These are phyloP conservation scores for Astrocystis sublimbata DNA, from an alignment of 495 filamentous ascomycete species.

Conservation along the genomic window DNA sequence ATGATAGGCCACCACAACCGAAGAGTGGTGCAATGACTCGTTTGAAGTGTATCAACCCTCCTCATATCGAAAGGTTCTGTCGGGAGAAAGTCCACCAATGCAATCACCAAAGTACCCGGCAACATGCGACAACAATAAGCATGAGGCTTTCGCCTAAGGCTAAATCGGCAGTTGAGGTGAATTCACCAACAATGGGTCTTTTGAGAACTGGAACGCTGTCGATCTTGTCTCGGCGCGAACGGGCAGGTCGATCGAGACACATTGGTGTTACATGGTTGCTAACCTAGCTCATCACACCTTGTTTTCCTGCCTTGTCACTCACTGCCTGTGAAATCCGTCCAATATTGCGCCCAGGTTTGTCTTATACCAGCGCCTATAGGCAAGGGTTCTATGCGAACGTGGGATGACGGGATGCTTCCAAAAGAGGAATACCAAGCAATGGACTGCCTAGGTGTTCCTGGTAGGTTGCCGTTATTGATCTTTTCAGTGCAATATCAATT, in stretches of 20 bases:
- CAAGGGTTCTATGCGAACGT: neutral
- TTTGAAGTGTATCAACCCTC: neutral
- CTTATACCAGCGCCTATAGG: neutral
- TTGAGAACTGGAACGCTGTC: neutral
- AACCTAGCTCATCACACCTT: neutral
- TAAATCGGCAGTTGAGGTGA: constrained; percentile 2
- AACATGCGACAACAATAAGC: neutral
- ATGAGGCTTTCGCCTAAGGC: constrained; percentile 7
- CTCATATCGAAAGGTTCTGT: neutral
- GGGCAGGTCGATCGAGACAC: constrained; percentile 1
- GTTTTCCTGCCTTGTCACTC: no score
- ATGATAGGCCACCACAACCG: neutral
- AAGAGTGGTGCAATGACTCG: neutral
- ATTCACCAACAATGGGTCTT: no score
- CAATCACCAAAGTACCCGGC: neutral
- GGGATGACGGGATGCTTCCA: constrained; percentile 8
- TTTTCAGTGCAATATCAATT: no score
- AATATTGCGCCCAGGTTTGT: neutral
- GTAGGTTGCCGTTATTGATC: no score
- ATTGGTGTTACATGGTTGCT: neutral
- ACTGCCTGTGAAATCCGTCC: neutral
- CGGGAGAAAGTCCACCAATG: constrained; percentile 14
- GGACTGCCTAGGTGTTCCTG: neutral
- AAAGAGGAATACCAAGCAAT: constrained; percentile 20
- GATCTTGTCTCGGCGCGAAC: constrained; percentile 7